These are phyloP conservation scores for Phytopythium litorale DNA, from an alignment of 352 stramenopile species.

Conservation along the genomic window DNA sequence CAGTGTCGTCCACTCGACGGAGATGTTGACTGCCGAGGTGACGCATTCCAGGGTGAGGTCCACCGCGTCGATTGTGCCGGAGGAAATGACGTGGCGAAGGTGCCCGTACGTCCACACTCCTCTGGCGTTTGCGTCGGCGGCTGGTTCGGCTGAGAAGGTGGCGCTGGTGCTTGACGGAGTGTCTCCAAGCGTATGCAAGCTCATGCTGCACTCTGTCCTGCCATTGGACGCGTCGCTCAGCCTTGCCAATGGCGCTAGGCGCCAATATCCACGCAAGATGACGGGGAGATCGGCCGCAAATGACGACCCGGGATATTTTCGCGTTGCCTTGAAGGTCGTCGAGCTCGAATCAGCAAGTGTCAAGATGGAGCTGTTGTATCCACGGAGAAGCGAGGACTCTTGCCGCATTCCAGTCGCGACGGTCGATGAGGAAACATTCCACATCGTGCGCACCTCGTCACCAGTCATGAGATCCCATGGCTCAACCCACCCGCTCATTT, in stretches of 20 bases:
- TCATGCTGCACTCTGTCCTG: constrained; percentile 18
- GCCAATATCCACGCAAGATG: constrained; percentile 38
- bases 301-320: constrained; percentile 27
- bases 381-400: constrained; percentile 34
- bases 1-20: constrained; percentile 48
- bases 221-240: background rate
- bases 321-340: constrained; percentile 16
- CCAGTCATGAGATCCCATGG: constrained; percentile 37
- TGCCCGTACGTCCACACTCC: constrained; percentile 36
- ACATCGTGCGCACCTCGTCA: constrained; percentile 21
- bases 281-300: constrained; percentile 40
- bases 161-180: background rate
- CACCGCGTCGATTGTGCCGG: constrained; percentile 30
- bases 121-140: background rate
- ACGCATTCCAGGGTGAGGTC: constrained; percentile 38
- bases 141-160: background rate
- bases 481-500: constrained; percentile 50
- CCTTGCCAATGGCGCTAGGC: background rate
- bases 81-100: constrained; percentile 25
- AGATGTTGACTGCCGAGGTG: constrained; percentile 19
- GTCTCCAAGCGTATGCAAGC: constrained; percentile 22
- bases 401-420: constrained; percentile 15
- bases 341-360: constrained; percentile 16
- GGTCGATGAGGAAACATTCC: constrained; percentile 17
- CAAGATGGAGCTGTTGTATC: constrained; percentile 31